Evolutionary conservation across 2,329 filamentous ascomycete genomes (phyloP).

Genomic region (Arthrobotrys pseudoclavata): DNA sequence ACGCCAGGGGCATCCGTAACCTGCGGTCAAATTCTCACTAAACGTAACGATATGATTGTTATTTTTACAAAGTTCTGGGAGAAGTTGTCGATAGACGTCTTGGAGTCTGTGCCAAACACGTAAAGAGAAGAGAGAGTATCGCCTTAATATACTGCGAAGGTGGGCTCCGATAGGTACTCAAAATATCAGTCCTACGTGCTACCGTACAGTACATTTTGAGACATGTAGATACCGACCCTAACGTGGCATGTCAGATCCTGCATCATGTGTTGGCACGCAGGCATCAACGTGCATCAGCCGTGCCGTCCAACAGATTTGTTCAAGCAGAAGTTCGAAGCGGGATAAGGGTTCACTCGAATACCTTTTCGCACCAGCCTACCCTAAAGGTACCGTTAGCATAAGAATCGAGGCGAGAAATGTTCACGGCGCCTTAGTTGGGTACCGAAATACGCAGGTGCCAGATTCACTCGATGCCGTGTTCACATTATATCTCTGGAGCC

Average conservation of each 20-base stretch:
- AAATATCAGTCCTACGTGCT: no score
- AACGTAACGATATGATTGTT: neutral
- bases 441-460: neutral
- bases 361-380: neutral
- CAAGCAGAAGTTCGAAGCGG: neutral
- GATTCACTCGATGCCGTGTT: neutral
- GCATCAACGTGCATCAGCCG: neutral
- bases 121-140: no score
- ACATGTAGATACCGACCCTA: neutral
- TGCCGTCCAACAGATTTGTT: neutral
- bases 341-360: neutral
- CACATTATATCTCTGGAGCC: no score
- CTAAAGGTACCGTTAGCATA: neutral
- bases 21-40: neutral
- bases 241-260: slow-evolving; percentile 12
- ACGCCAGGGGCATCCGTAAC: neutral
- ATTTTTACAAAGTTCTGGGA: neutral
- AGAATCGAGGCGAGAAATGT: neutral
- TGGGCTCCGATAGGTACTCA: no score
- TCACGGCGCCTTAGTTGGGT: neutral
- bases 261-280: neutral
- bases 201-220: no score
- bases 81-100: neutral
- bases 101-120: neutral
- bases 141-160: no score